Evolutionary conservation across 495 filamentous ascomycete species (phyloP).

Genomic region (Penicillium odoratum): DNA sequence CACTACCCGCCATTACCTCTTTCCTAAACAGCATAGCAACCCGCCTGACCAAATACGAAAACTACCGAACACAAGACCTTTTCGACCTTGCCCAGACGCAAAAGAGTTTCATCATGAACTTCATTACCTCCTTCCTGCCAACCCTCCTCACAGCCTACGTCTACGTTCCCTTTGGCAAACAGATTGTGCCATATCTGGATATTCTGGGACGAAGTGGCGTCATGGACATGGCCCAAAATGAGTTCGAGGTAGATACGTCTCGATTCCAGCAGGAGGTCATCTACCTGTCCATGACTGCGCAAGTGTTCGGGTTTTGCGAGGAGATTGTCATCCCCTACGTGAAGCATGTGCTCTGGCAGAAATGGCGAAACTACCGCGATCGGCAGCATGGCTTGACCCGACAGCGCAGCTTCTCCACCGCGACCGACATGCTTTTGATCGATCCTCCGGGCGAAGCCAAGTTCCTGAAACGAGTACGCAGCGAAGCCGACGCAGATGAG

Average conservation of each 20-base stretch:
- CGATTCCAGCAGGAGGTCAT: slow-evolving; percentile 89
- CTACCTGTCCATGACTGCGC: slow-evolving; percentile 90
- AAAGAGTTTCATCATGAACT: slow-evolving; percentile 93
- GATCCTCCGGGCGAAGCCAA: slow-evolving; percentile 68
- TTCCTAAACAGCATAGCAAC: slow-evolving; percentile 75
- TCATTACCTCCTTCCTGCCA: slow-evolving; percentile 91
- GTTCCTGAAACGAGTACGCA: slow-evolving; percentile 75
- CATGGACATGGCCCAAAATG: slow-evolving; percentile 20
- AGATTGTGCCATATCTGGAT: slow-evolving; percentile 81
- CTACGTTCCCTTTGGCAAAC: slow-evolving; percentile 87
- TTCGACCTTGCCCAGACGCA: slow-evolving; percentile 80
- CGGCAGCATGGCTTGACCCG: slow-evolving; percentile 17
- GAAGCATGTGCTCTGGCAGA: slow-evolving; percentile 57
- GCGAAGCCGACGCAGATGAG: slow-evolving; percentile 74
- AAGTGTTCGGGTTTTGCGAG: slow-evolving; percentile 82
- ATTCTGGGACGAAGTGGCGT: slow-evolving; percentile 56
- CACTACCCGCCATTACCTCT: slow-evolving; percentile 71
- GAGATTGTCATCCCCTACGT: slow-evolving; percentile 83
- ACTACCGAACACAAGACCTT: slow-evolving; percentile 81
- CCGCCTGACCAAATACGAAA: slow-evolving; percentile 78
- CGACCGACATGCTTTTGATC: slow-evolving; percentile 32
- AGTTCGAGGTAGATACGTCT: slow-evolving; percentile 75
- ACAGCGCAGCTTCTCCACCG: slow-evolving; percentile 27
- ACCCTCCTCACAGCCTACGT: slow-evolving; percentile 93
- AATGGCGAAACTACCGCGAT: slow-evolving; percentile 40